Conservation (phyloP, 495 filamentous ascomycete genomes). For the Choiromyces venosus region DNA sequence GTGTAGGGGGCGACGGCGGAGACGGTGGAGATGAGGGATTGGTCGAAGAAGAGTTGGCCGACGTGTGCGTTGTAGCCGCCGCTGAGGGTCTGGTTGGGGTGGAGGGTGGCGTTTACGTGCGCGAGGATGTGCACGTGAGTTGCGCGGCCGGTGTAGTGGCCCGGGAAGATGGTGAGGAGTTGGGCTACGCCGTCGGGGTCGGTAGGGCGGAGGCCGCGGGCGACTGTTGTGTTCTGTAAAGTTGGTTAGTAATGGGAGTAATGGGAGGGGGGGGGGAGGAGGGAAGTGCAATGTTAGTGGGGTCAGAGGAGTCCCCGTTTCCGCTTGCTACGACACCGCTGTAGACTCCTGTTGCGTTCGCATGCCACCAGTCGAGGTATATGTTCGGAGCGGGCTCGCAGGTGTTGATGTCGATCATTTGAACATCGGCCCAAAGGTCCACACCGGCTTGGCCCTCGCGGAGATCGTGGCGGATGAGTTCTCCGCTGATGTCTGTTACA, state of each 20-base stretch:
- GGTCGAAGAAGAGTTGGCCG: slow-evolving; percentile 62
- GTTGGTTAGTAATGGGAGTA: neutral
- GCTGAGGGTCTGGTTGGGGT: slow-evolving; percentile 51
- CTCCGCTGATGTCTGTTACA: slow-evolving; percentile 25
- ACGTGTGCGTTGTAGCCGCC: slow-evolving; percentile 53
- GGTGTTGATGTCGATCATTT: slow-evolving; percentile 53
- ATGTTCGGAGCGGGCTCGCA: slow-evolving; percentile 53
- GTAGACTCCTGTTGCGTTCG: slow-evolving; percentile 56
- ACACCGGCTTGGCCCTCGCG: slow-evolving; percentile 53
- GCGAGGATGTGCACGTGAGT: slow-evolving; percentile 49
- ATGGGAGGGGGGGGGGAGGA: slow-evolving; percentile 23
- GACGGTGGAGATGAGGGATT: slow-evolving; percentile 50
- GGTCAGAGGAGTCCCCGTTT: slow-evolving; percentile 32
- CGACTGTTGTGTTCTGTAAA: slow-evolving; percentile 7
- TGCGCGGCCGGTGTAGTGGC: slow-evolving; percentile 51
- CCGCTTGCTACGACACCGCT: slow-evolving; percentile 43
- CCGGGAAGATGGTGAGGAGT: slow-evolving; percentile 54
- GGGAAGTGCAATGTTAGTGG: slow-evolving; percentile 29
- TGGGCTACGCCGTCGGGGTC: slow-evolving; percentile 49
- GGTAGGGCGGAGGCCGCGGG: slow-evolving; percentile 43
- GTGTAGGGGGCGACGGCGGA: slow-evolving; percentile 52
- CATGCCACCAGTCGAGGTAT: slow-evolving; percentile 60
- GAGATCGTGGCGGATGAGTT: slow-evolving; percentile 51
- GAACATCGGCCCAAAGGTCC: slow-evolving; percentile 56
- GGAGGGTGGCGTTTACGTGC: slow-evolving; percentile 46